Base-by-base conservation (phyloP, 305 asterid species). In the Rubia tinctorum region DNA sequence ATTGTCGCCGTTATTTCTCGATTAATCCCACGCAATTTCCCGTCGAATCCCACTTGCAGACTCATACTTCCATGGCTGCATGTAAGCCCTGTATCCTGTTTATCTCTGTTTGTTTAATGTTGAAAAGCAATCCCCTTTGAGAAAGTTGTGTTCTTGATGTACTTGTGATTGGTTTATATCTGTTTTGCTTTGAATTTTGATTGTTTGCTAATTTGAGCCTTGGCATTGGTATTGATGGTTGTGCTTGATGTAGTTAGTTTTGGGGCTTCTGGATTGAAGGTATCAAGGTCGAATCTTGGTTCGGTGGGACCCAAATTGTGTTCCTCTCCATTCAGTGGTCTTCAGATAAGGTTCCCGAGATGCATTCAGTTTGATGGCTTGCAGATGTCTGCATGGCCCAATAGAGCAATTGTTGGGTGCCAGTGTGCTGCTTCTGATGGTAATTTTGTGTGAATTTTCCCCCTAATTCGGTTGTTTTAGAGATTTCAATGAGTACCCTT, bases 241-340 rank as follows among this genome's bases (percentile, higher is more conserved):
- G 25, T 73, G 66, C 40, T 7, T 68, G 66, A 78, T 83, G 78
- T 84, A 86, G 97, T 88, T 68, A 81, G 95, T 76, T 80, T 87
- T 74, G 91, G 96, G 84, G 82, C 86, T 82, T 81, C 93, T 68
- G 81, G 92, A 69, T 72, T 88, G 59, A 88, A 86, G 80, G 73
- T 86, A 30, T 82, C 79, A 63, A 86, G 73, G 64, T 79, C 83
- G 84, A 82, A 83, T 73, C 80, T 86, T 68, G 83, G 83, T 77
- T 78, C 72, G 72, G 77, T 62, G 53, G 83, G 86, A 69, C 85
- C 89, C 76, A 85, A 83, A 75, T 86, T 83, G 77, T 79, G 79
- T 70, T 43, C 76, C 64, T 75, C 77, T 69, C 78, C 82, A 44
- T 75, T 80, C 63, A 80, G 75, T 71, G 82, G 86, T 65, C 70